Base-by-base conservation (phyloP, 2,329 filamentous ascomycete species). In the Trichoderma aggressivum region DNA sequence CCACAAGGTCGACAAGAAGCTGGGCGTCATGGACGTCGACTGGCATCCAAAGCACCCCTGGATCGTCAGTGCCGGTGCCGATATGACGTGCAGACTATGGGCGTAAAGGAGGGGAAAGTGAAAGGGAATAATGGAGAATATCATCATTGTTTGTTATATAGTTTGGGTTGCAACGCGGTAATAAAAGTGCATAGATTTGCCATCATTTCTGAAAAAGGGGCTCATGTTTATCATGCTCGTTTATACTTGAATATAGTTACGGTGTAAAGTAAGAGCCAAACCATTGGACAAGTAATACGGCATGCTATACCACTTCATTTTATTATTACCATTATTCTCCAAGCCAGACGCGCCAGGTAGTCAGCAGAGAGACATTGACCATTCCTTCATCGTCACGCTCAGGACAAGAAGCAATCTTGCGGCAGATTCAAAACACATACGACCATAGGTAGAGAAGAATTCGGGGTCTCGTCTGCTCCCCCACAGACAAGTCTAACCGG, bases 31-130 rank as follows among this genome's bases (percentile, higher is more conserved):
- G 85, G 95, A 97, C 80, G 84, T 99, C 32, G 93, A 97, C 78
- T 99, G 97, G 97, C 96, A 99, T 84, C 94, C 94, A 7, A 89
- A 88, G 74, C 93, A 98, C 82, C 94, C 95, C 2, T 98, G 96
- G 96, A 92, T 92, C 82, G 91, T 97, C 67, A 97, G 92, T 84
- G 95, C 94, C 60, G 96, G 96, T 75, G 94, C 95, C 1, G 96
- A 99, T 84, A 95, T 95, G 55, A 97, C 92, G 16, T 93, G 94
- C 82, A 90, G 95, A 77, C 82, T 99, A 79, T 99, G 95, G 95
- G 92, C 90, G 79, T 92, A 80, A 79, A 30, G 7, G 24, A 30
- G 26, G 12, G 21, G 12, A 36, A n/a, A 67, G 1, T 26, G 53
- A 12, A n/a, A 67, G 1, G 34, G 53, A 12, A 67, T 58, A n/a